phyloP scores from a whole-genome alignment of 768 basidiomycete species.

The Calocybe gangraenosa region DNA sequence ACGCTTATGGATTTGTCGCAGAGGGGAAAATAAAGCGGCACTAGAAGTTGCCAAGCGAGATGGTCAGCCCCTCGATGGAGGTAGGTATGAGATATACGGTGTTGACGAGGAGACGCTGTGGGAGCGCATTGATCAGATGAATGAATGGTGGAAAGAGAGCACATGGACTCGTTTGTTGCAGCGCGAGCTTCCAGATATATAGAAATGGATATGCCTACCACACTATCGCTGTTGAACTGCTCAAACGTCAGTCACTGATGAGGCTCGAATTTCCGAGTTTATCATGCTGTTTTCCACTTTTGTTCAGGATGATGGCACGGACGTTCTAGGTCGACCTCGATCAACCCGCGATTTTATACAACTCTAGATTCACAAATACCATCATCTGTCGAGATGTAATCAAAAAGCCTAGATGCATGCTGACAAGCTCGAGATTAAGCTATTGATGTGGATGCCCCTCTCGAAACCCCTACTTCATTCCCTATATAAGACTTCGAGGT shows the following conservation, averaged over 20 bases:
- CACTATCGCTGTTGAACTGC: too few species aligned
- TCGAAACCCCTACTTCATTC: not conserved
- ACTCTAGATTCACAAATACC: too few species aligned
- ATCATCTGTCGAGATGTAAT: too few species aligned
- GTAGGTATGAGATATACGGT: constrained; percentile 84
- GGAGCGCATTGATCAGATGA: constrained; percentile 77
- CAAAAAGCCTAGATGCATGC: not conserved
- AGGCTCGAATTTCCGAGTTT: too few species aligned
- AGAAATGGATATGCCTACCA: constrained; percentile 6
- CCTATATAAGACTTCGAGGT: not conserved
- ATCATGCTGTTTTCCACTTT: too few species aligned
- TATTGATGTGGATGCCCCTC: not conserved
- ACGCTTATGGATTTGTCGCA: constrained; percentile 22
- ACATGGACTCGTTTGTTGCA: constrained; percentile 83
- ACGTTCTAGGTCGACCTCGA: constrained; percentile 5
- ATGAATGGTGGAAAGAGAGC: constrained; percentile 91
- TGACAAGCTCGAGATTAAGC: not conserved
- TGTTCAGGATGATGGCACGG: not conserved
- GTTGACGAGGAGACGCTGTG: constrained; percentile 83
- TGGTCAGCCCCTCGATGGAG: constrained; percentile 55
- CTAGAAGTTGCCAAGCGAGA: constrained; percentile 79
- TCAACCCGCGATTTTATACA: not conserved
- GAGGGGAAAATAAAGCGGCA: constrained; percentile 81
- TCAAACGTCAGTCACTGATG: too few species aligned
- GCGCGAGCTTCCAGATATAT: constrained; percentile 79